Evolutionary conservation across 352 stramenopile genomes (phyloP).

Genomic region (Phytophthora tentaculata): DNA sequence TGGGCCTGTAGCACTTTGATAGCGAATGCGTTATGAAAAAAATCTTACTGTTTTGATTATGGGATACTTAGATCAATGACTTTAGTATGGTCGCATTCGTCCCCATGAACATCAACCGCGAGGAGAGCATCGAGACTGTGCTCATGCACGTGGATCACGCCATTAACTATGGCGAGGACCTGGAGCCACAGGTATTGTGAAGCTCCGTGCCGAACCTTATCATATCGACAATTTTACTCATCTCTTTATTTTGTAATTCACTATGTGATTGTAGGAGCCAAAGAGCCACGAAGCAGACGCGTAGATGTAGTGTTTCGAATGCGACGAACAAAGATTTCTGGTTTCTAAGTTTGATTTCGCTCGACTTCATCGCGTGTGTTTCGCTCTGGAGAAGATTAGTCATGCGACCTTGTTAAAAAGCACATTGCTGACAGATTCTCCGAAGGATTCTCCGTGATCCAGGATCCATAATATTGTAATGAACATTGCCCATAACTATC

Average conservation of each 20-base stretch:
- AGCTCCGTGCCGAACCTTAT: not conserved
- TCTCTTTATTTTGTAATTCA: not conserved
- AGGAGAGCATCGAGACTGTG: constrained; percentile 97
- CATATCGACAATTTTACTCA: constrained; percentile 2
- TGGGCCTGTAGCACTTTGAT: not conserved
- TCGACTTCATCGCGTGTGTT: constrained; percentile 4
- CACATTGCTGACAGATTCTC: not conserved
- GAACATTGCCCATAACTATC: no score
- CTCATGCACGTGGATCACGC: constrained; percentile 95
- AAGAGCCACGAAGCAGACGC: constrained; percentile 67
- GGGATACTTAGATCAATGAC: constrained; percentile 95
- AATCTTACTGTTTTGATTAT: no score
- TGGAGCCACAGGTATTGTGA: constrained; percentile 83
- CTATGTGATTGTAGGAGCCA: constrained; percentile 53
- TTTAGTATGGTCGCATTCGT: constrained; percentile 98
- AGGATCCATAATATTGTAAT: not conserved
- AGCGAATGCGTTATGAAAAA: constrained; percentile 6
- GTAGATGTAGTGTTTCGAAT: constrained; percentile 24
- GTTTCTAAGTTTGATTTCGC: not conserved
- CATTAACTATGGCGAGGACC: constrained; percentile 97
- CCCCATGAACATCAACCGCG: constrained; percentile 96
- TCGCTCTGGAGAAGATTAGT: not conserved
- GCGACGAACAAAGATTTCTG: constrained; percentile 16
- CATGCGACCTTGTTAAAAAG: not conserved
- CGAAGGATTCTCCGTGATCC: not conserved